Evolutionary conservation across 352 stramenopile species (phyloP).

Genomic region (Vaucheria bursata): DNA sequence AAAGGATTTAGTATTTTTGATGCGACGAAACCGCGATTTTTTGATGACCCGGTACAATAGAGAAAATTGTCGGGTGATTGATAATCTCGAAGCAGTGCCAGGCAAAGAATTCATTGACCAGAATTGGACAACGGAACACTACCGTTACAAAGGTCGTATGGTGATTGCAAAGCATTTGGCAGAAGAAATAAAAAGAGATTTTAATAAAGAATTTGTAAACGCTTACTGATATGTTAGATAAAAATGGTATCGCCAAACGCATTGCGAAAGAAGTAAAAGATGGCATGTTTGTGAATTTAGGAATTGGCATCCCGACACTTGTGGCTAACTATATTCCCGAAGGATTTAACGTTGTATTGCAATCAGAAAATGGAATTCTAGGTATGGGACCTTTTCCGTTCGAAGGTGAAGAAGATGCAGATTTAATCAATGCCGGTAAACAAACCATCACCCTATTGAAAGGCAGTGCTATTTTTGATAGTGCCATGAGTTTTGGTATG

Average conservation of each 20-base stretch:
- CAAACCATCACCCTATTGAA: constrained; percentile 85
- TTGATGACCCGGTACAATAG: background rate
- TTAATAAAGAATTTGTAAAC: no score
- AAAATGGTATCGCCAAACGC: constrained; percentile 83
- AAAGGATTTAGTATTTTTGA: background rate
- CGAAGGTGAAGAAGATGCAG: constrained; percentile 71
- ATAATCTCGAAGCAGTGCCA: background rate
- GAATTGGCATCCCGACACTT: constrained; percentile 87
- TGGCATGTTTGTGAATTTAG: constrained; percentile 95
- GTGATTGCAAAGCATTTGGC: background rate
- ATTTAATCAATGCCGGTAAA: constrained; percentile 94
- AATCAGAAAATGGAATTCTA: constrained; percentile 90
- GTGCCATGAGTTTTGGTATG: constrained; percentile 89
- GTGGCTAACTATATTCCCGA: constrained; percentile 86
- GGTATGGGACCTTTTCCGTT: constrained; percentile 67
- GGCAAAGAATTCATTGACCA: background rate
- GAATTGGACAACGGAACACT: background rate
- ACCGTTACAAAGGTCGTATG: background rate
- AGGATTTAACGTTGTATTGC: constrained; percentile 83
- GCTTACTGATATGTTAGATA: background rate
- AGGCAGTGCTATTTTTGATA: constrained; percentile 84
- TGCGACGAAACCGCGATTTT: background rate
- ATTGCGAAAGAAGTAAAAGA: constrained; percentile 74
- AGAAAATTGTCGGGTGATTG: background rate
- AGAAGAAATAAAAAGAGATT: background rate